Evolutionary conservation across 352 stramenopile genomes (phyloP).

Genomic region (Phytophthora gonapodyides): DNA sequence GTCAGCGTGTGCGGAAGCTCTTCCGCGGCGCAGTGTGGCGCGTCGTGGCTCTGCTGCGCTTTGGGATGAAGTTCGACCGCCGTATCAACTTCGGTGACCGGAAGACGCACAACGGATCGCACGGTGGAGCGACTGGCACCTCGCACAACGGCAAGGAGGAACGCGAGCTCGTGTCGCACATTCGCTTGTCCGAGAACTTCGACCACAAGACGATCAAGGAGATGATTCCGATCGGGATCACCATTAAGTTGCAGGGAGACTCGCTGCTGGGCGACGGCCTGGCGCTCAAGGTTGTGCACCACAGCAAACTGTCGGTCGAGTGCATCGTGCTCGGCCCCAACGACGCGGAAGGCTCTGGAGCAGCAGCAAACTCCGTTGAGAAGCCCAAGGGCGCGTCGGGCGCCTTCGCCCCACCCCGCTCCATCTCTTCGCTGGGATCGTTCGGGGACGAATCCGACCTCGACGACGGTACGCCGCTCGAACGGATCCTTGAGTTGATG

Average conservation of each 20-base stretch:
- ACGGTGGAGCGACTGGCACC: constrained; percentile 14
- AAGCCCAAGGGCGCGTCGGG: constrained; percentile 20
- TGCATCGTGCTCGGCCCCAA: constrained; percentile 74
- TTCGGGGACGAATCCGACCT: constrained; percentile 45
- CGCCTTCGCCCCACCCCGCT: constrained; percentile 38
- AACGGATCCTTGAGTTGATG: constrained; percentile 79
- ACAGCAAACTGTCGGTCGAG: constrained; percentile 87
- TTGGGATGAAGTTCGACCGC: constrained; percentile 88
- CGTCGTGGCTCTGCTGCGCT: constrained; percentile 85
- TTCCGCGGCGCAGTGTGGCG: constrained; percentile 87
- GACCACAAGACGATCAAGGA: constrained; percentile 91
- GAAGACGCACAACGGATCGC: constrained; percentile 41
- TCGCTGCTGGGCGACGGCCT: constrained; percentile 78
- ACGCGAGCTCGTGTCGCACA: constrained; percentile 69
- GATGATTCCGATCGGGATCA: constrained; percentile 88
- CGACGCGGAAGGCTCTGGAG: constrained; percentile 29
- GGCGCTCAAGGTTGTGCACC: constrained; percentile 76
- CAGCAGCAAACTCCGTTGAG: neutral
- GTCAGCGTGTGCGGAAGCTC: constrained; percentile 78
- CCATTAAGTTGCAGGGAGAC: constrained; percentile 75
- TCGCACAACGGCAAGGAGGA: constrained; percentile 35
- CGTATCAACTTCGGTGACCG: constrained; percentile 78
- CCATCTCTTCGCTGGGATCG: constrained; percentile 43
- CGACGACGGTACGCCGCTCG: constrained; percentile 36
- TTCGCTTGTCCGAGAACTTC: constrained; percentile 88